Evolutionary conservation across 2,329 filamentous ascomycete genomes (phyloP), one percentile per base, ranked within the genome.

Genomic region (Hypoxylon sp.): DNA sequence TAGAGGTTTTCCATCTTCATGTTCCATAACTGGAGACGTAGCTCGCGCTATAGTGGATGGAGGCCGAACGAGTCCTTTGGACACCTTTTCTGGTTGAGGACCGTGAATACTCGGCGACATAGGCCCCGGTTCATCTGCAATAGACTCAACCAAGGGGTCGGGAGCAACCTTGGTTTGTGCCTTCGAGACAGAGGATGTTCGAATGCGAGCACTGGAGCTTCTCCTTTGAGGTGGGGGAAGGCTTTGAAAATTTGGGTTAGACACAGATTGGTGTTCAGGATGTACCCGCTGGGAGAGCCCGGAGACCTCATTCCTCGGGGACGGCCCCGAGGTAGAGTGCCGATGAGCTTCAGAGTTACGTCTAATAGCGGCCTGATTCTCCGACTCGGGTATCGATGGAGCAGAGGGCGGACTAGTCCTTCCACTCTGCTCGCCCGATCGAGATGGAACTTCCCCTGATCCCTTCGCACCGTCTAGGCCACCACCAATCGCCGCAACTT

Each of bases 191-290:
- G 77, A 76, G 7, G 76, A 73, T 1, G 76, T 75, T 44, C 77
- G 77, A 62, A 78, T 75, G 48, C 72, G 75, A 17, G 77, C 65
- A 51, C 71, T 77, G 14, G 77, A 77, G 50, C 73, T 77, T 53
- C 71, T 74, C 50, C 75, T 72, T 42, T 75, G 70, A 54, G 74
- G 73, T 11, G 70, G 61, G 42, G 72, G 64, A 25, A 69, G 64
- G 14, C 27, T 33, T 37, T 63, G 67, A 20, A 61, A 30, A 56
- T 66, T 67, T 5, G 66, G 25, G 22, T 51, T 66, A 20, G 67
- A 50, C 17, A 67, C 50, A n/a, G 68, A 42, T 13, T 72, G 61
- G n/a, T 53, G 66, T 11, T 72, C 68, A 6, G 60, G 22, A 66
- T 58, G 50, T 37, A 40, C 40, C n/a, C 60, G 51, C 48, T 68